phyloP scores from a whole-genome alignment of 495 filamentous ascomycete genomes.

The Aspergillus sparsus region DNA sequence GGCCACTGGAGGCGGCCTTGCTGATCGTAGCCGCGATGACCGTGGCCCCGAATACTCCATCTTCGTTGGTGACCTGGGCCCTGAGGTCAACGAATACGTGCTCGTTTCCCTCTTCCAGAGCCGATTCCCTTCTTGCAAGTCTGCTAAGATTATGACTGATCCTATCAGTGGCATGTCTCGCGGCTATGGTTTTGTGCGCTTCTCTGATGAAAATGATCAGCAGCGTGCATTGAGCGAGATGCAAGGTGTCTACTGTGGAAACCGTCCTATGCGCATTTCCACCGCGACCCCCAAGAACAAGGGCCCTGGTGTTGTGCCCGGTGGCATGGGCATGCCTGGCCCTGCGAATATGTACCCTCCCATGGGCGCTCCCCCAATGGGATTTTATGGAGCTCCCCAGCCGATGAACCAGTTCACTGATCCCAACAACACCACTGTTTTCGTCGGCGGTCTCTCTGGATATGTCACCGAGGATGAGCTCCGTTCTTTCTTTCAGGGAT shows the following conservation, averaged over 20 bases:
- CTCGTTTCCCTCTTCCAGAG: slow-evolving; percentile 95
- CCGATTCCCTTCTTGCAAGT: slow-evolving; percentile 96
- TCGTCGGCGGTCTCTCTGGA: slow-evolving; percentile 94
- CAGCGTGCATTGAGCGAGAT: slow-evolving; percentile 94
- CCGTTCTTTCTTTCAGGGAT: slow-evolving; percentile 98
- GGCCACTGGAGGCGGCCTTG: slow-evolving; percentile 94
- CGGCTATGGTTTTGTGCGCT: slow-evolving; percentile 97
- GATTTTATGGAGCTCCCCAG: slow-evolving; percentile 80
- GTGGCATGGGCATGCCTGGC: slow-evolving; percentile 57
- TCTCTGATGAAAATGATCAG: slow-evolving; percentile 91
- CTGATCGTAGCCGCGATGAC: slow-evolving; percentile 92
- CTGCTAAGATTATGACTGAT: slow-evolving; percentile 99
- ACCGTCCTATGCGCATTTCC: slow-evolving; percentile 97
- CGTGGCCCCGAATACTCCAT: slow-evolving; percentile 95
- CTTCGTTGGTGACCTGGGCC: slow-evolving; percentile 96
- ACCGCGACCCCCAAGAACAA: slow-evolving; percentile 98
- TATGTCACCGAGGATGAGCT: slow-evolving; percentile 99
- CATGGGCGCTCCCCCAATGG: slow-evolving; percentile 78
- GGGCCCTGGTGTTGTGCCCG: slow-evolving; percentile 61
- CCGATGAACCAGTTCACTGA: slow-evolving; percentile 99
- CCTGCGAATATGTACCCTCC: slow-evolving; percentile 56
- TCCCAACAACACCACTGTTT: slow-evolving; percentile 99
- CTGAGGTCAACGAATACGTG: slow-evolving; percentile 98
- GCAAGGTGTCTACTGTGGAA: slow-evolving; percentile 99
- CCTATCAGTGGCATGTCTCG: slow-evolving; percentile 97